A percentile compares a stretch with the other conserved stretches of the same genome.
These are phyloP conservation scores for Epicoccum sorghinum DNA, from an alignment of 2,329 filamentous ascomycete genomes.

Conservation along the genomic window DNA sequence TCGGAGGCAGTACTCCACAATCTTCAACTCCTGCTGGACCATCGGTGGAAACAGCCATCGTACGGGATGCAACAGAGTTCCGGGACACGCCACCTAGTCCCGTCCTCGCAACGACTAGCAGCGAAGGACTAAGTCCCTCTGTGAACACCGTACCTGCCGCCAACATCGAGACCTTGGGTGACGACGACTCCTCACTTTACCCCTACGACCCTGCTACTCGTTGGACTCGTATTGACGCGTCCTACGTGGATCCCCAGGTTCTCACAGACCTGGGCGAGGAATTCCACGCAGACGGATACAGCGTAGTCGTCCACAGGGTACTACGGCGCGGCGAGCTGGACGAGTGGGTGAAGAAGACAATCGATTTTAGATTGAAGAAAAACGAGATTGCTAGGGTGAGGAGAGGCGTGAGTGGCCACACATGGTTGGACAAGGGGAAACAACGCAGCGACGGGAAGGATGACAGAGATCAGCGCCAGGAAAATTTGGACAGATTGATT, in stretches of 20 bases:
- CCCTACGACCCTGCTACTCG: slow-evolving; percentile 4
- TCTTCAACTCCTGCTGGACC: neutral
- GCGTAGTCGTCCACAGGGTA: slow-evolving; percentile 22
- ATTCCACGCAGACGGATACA: slow-evolving; percentile 24
- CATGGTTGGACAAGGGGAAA: slow-evolving; percentile 36
- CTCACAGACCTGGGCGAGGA: slow-evolving; percentile 21
- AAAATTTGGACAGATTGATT: slow-evolving; percentile 19
- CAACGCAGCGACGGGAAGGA: slow-evolving; percentile 15
- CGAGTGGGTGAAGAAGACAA: slow-evolving; percentile 25
- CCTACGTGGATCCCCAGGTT: slow-evolving; percentile 24
- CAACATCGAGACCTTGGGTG: neutral
- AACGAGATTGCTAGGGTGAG: neutral
- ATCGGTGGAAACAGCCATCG: neutral
- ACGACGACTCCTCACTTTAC: slow-evolving; percentile 19
- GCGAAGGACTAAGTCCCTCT: neutral
- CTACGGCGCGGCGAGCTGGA: slow-evolving; percentile 23
- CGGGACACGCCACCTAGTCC: slow-evolving; percentile 14
- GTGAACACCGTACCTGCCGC: neutral
- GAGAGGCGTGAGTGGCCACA: slow-evolving; percentile 5
- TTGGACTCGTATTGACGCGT: slow-evolving; percentile 29
- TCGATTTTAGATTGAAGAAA: slow-evolving; percentile 16
- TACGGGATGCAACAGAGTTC: slow-evolving; percentile 7
- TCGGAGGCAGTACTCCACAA: neutral
- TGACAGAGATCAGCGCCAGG: slow-evolving; percentile 20
- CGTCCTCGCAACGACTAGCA: neutral